Conservation (phyloP, 306 rosid species). For the Psophocarpus tetragonolobus region DNA sequence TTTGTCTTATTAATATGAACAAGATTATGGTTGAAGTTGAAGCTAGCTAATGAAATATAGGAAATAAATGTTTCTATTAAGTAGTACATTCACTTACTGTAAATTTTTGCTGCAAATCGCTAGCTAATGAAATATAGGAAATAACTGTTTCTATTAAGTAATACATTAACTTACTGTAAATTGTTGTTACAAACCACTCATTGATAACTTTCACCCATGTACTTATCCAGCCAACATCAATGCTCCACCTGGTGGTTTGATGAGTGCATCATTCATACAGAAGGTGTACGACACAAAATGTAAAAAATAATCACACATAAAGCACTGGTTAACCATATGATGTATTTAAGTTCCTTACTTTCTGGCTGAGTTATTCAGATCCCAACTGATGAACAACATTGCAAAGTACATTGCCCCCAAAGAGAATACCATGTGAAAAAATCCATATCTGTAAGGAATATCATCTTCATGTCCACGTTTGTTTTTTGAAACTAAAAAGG, state of each 20-base stretch:
- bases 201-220: conserved; percentile 82
- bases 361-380: conserved; percentile 71
- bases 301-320: background rate
- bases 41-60: too few species aligned
- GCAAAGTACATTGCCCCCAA: conserved; percentile 91
- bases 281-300: conserved; percentile 3
- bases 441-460: conserved; percentile 75
- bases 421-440: conserved; percentile 82
- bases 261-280: background rate
- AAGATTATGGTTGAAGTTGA: background rate
- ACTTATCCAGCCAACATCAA: conserved; percentile 91
- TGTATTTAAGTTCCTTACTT: conserved; percentile 48
- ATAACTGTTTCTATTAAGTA: background rate
- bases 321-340: background rate
- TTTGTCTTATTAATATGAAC: background rate
- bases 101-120: too few species aligned
- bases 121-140: background rate
- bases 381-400: conserved; percentile 94
- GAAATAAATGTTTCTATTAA: too few species aligned
- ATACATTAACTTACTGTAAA: conserved; percentile 64
- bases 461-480: conserved; percentile 57
- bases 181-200: conserved; percentile 89
- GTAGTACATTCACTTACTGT: too few species aligned
- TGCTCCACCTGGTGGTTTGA: conserved; percentile 78
- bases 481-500: conserved; percentile 56